Base-by-base conservation (phyloP, 1,284 basidiomycete species). In the Heterobasidion occidentale region DNA sequence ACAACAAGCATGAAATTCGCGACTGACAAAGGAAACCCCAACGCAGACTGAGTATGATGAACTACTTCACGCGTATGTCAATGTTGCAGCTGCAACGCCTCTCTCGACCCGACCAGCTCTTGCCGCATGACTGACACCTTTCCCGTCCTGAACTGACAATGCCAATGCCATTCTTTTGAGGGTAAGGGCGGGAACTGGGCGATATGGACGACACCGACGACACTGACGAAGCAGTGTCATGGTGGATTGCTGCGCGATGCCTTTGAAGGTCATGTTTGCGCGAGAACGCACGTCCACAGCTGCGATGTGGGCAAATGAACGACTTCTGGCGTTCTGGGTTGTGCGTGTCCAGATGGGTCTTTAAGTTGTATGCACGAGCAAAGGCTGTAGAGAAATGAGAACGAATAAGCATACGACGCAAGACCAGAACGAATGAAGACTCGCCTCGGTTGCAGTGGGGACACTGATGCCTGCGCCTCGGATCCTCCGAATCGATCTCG, bases 261-360 rank as follows among this genome's bases (percentile, higher is more conserved):
- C 92, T 85, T 42, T 88, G 88, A 5, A 94, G 72, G 66, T 94
- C 92, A 64, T 94, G 92, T 74, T 94, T 94, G 64, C 92, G 84
- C 63, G 88, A 91, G 70, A 94, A 94, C 3, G 90, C 88, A 54
- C 92, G 85, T 11, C 86, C 88, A 63, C 92, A 94, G 11, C 82
- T 80, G 51, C 80, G 77, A 68, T 93, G 88, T 46, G 86, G 86
- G 67, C 92, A 94, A 36, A 86, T 78, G 65, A 90, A 89, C 1
- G 91, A 90, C 74, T 94, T 94, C 51, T 86, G 74, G 55, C 92
- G 79, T 69, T 90, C 87, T 17, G 92, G 91, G 66, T 94, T 90
- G 69, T 94, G 92, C 2, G 92, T 94, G 6, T 87, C 86, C 77
- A 92, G 84, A 69, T 94, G 92, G 0, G 92, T 94, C 75, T 94